Evolutionary conservation across 495 filamentous ascomycete genomes (phyloP).

Genomic region (Amorphotheca resinae): DNA sequence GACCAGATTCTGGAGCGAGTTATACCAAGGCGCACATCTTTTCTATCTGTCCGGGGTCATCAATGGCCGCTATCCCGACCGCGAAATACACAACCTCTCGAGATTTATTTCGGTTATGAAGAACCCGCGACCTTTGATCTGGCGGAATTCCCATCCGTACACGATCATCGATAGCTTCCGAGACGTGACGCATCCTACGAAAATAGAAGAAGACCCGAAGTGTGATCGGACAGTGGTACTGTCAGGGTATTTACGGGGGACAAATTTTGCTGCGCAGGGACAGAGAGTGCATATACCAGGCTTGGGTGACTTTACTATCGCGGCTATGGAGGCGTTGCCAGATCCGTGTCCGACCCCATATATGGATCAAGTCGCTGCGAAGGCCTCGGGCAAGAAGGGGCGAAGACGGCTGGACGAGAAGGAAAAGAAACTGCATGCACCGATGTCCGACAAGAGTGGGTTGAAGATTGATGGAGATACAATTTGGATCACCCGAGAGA

Average conservation of each 20-base stretch:
- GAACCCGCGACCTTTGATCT: slow-evolving; percentile 88
- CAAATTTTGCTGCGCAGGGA: slow-evolving; percentile 80
- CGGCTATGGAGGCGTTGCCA: slow-evolving; percentile 70
- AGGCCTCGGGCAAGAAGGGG: slow-evolving; percentile 64
- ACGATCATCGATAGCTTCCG: slow-evolving; percentile 84
- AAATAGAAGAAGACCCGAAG: slow-evolving; percentile 74
- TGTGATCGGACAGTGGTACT: slow-evolving; percentile 83
- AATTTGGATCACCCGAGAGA: slow-evolving; percentile 45
- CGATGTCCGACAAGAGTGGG: slow-evolving; percentile 95
- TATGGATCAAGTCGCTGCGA: slow-evolving; percentile 73
- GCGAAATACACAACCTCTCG: slow-evolving; percentile 89
- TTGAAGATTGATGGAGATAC: slow-evolving; percentile 52
- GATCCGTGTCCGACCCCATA: slow-evolving; percentile 93
- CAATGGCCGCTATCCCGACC: slow-evolving; percentile 91
- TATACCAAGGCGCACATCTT: slow-evolving; percentile 91
- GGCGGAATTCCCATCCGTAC: slow-evolving; percentile 94
- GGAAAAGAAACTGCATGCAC: slow-evolving; percentile 88
- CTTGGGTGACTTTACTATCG: slow-evolving; percentile 83
- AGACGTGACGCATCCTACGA: slow-evolving; percentile 84
- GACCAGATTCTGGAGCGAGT: slow-evolving; percentile 88
- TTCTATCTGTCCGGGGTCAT: slow-evolving; percentile 94
- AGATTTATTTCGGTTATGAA: slow-evolving; percentile 97
- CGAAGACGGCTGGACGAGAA: slow-evolving; percentile 79
- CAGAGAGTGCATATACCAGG: slow-evolving; percentile 88
- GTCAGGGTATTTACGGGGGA: slow-evolving; percentile 91